Evolutionary conservation across 208 protist species (phyloP).

Genomic region (Polymyxa betae): DNA sequence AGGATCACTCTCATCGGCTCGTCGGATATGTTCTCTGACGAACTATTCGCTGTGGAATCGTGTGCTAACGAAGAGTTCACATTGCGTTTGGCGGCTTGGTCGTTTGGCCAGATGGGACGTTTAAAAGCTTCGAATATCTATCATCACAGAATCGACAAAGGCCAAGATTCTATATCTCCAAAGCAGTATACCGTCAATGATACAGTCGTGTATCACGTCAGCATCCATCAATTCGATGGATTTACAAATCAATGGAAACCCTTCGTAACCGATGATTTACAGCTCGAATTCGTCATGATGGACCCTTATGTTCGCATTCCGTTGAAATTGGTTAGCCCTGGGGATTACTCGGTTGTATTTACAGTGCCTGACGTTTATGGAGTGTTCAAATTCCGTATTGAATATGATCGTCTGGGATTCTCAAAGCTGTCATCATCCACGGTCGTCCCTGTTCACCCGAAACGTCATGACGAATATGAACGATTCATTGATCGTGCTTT

Average conservation of each 20-base stretch:
- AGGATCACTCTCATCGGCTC: conserved; percentile 72
- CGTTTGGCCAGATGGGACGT: background rate
- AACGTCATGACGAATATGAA: conserved; percentile 79
- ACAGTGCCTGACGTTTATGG: conserved; percentile 80
- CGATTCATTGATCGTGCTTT: conserved; percentile 79
- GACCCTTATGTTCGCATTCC: conserved; percentile 75
- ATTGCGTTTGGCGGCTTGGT: conserved; percentile 58
- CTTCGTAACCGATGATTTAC: conserved; percentile 71
- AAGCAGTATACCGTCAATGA: conserved; percentile 50
- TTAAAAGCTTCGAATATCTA: conserved; percentile 16
- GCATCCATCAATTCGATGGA: conserved; percentile 60
- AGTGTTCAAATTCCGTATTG: conserved; percentile 78
- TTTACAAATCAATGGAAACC: conserved; percentile 72
- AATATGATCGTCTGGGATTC: conserved; percentile 75
- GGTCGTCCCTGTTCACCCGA: conserved; percentile 74
- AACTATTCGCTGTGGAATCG: conserved; percentile 56
- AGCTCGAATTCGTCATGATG: conserved; percentile 78
- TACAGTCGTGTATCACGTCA: conserved; percentile 36
- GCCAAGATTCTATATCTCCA: background rate
- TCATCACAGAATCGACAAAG: background rate
- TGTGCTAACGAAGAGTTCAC: conserved; percentile 67
- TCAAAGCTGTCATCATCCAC: conserved; percentile 52
- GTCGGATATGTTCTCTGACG: conserved; percentile 70
- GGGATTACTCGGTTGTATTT: conserved; percentile 68
- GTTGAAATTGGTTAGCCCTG: conserved; percentile 65